Conservation (phyloP, 2,329 filamentous ascomycete genomes). For the Penicillium sp. region DNA sequence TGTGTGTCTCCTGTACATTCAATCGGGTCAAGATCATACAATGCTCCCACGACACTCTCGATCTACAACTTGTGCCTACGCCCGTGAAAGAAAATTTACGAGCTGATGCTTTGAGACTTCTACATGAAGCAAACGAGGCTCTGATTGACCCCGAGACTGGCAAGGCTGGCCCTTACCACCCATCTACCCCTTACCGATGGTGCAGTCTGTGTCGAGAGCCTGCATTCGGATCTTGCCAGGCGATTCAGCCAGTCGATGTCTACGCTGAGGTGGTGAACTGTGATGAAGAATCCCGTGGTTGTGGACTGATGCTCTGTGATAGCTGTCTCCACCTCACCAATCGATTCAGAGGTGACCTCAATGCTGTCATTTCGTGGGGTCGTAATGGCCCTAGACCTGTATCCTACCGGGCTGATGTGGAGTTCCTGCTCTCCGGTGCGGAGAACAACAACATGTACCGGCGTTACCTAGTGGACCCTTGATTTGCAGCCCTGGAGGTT, state of each 20-base stretch:
- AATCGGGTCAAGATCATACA: slow-evolving; percentile 33
- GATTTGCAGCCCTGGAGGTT: neutral
- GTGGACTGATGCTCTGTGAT: slow-evolving; percentile 32
- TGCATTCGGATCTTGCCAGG: slow-evolving; percentile 37
- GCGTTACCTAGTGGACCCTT: neutral
- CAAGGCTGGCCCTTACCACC: neutral
- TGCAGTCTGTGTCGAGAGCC: slow-evolving; percentile 43
- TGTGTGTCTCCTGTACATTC: slow-evolving; percentile 41
- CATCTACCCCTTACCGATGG: slow-evolving; percentile 27
- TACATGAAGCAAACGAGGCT: slow-evolving; percentile 3
- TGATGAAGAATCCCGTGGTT: slow-evolving; percentile 15
- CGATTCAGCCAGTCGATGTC: slow-evolving; percentile 6
- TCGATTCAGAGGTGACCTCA: slow-evolving; percentile 19
- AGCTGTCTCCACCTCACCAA: slow-evolving; percentile 19
- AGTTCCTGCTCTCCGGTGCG: slow-evolving; percentile 8
- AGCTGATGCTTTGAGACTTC: slow-evolving; percentile 25
- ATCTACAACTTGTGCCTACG: slow-evolving; percentile 21
- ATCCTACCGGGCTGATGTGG: slow-evolving; percentile 4
- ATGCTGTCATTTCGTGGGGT: neutral
- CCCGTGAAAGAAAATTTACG: slow-evolving; percentile 15
- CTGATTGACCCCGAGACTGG: neutral
- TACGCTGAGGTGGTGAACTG: neutral
- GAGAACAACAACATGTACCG: neutral
- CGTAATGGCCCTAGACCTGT: neutral
- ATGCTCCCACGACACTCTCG: slow-evolving; percentile 35